These are phyloP conservation scores for Phytopythium litorale DNA, from an alignment of 352 stramenopile genomes.

Conservation along the genomic window DNA sequence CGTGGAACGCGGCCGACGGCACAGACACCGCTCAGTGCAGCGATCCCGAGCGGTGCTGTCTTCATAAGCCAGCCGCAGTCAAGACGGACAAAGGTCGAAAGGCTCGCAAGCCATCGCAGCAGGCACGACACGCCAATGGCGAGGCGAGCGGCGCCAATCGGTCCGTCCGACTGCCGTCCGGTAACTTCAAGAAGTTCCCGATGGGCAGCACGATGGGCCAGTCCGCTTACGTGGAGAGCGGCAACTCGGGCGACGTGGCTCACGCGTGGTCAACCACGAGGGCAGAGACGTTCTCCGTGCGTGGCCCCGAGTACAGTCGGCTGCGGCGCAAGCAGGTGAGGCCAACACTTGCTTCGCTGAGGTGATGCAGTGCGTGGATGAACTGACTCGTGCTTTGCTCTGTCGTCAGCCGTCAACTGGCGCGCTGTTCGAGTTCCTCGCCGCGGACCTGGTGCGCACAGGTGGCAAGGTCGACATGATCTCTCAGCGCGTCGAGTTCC, in stretches of 20 bases:
- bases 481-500: constrained; percentile 64
- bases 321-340: constrained; percentile 71
- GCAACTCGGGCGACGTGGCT: constrained; percentile 44
- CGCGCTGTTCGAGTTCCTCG: constrained; percentile 78
- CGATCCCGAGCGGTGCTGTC: constrained; percentile 44
- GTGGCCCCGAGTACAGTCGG: constrained; percentile 79
- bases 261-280: constrained; percentile 47
- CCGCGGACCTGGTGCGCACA: constrained; percentile 66
- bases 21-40: constrained; percentile 17
- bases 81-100: constrained; percentile 1
- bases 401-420: constrained; percentile 33
- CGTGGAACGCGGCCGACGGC: constrained; percentile 8
- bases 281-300: constrained; percentile 66
- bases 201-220: constrained; percentile 57
- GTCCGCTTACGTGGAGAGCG: constrained; percentile 40
- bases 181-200: constrained; percentile 34
- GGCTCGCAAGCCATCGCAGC: not conserved
- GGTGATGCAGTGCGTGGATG: not conserved
- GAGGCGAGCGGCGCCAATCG: not conserved
- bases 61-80: constrained; percentile 28
- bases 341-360: not conserved
- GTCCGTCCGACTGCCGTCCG: not conserved
- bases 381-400: not conserved
- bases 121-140: not conserved
- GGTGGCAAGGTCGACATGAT: constrained; percentile 73